Evolutionary conservation across 768 basidiomycete genomes (phyloP), one percentile per base, ranked within the genome.

Genomic region (Rhizopogon rudus): DNA sequence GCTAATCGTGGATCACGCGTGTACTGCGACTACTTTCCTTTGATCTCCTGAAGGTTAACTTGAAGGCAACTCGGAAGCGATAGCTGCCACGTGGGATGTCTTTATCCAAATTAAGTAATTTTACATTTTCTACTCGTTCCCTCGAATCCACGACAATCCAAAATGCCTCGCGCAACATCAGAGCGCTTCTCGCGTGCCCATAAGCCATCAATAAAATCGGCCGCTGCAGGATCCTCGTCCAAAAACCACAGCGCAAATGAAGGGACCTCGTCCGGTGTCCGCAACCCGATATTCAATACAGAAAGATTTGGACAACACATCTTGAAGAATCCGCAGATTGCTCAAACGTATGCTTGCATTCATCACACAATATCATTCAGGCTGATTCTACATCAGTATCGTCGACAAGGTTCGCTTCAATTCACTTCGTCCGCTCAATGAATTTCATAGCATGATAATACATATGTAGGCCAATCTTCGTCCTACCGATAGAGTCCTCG

Each of bases 231-330:
- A 3, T 57, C 60, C 14, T 58, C 73, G 37, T 75, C 77, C 29
- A 75, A 80, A 55, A 72, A 77, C 9, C 75, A 77, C 51, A 76
- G 77, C 42, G 65, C 73, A 3, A 75, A 71, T 45, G 67, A 67
- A 43, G 60, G 67, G 12, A 68, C 70, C 6, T 70, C 74, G 1
- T 73, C 78, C 0, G 75, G 77, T 3, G 74, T 75, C 52, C 81
- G 84, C n/a, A 93, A 93, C 64, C 93, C 93, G 0, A 87, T 94
- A 56, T 94, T 93, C 78, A 95, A 97, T 66, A 97, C 94, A 3
- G 90, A 91, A 66, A 80, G 91, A 61, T 98, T 97, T 62, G 96
- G 97, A 20, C 96, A 98, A 70, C 96, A 99, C 74, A 98, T 99
- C 61, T 79, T 98, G 57, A 98, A 96, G 73, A 98, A 93, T 70